Base-by-base conservation (phyloP, 371 early-diverging fungal species). In the Lichtheimia corymbifera region DNA sequence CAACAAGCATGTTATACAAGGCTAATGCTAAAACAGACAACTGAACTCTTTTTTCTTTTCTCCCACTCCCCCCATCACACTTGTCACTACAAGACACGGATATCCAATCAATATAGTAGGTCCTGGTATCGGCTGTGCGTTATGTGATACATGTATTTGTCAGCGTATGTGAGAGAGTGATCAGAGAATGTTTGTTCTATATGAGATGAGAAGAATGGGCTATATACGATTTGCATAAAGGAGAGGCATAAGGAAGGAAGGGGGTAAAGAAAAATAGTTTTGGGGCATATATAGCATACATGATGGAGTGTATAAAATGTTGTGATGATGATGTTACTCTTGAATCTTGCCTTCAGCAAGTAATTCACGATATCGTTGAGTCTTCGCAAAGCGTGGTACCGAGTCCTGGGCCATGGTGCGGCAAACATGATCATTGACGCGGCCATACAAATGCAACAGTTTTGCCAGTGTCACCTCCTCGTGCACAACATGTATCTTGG, bases 321-420 rank as follows among this genome's bases (percentile, higher is more conserved):
- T 17, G 17, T 5, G 17, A 47, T 7, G 11, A 18, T 47, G 0
- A n/a, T 47, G 0, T 9, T 47, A 47, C 47, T 47, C 47, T 47
- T 47, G n/a, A 9, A 47, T 47, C 18, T n/a, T 47, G n/a, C 47
- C 47, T n/a, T 58, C 52, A 14, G 44, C 43, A n/a, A 63, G 44
- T 35, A 67, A 25, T 44, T 59, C 64, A 22, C 67, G 70, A 61
- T 91, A 91, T 63, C 77, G 73, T 40, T 84, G 83, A 1, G 90
- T 89, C 62, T 80, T 87, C 6, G 84, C 70, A 67, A 89, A 91
- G 71, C 88, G 90, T 0, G 91, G 90, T 20, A 90, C 86, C 11
- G 90, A 89, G 58, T 91, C 91, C 7, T 84, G 84, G 13, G 91
- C 89, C 88, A 89, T 87, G 13, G 89, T 71, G 24, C 84, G 72